These are phyloP conservation scores for Tetrahymena borealis DNA, from an alignment of 73 alveolate species.

Conservation along the genomic window DNA sequence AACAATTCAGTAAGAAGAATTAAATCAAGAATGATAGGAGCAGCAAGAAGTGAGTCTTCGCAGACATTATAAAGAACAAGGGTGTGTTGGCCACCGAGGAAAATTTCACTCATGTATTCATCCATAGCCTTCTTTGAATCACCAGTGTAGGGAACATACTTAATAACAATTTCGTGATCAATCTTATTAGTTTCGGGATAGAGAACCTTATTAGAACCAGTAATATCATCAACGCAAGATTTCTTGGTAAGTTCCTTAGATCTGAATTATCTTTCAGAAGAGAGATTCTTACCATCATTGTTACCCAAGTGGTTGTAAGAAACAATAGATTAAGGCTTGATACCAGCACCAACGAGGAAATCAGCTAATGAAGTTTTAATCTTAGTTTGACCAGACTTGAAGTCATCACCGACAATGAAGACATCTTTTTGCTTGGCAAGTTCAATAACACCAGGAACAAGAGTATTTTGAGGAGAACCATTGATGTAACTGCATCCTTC, in stretches of 20 bases:
- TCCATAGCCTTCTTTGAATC: conserved; percentile 95
- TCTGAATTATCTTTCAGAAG: conserved; percentile 78
- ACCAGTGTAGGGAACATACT: conserved; percentile 92
- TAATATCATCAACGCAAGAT: conserved; percentile 86
- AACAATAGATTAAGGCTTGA: conserved; percentile 55
- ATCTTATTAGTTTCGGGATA: conserved; percentile 80
- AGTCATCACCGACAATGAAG: conserved; percentile 81
- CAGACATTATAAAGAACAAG: conserved; percentile 85
- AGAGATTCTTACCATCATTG: conserved; percentile 92
- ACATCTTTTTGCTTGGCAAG: conserved; percentile 76
- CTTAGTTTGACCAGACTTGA: conserved; percentile 89
- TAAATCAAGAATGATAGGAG: conserved; percentile 86
- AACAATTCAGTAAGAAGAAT: conserved; percentile 78
- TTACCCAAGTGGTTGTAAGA: conserved; percentile 93
- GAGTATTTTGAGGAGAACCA: conserved; percentile 90
- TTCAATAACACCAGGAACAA: conserved; percentile 81
- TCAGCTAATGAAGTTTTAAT: conserved; percentile 83
- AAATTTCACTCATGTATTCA: conserved; percentile 86
- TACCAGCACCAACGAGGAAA: conserved; percentile 74
- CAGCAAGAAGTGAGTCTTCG: conserved; percentile 96
- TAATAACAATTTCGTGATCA: conserved; percentile 91
- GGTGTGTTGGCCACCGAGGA: conserved; percentile 87
- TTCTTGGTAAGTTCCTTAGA: conserved; percentile 89
- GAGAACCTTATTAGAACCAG: conserved; percentile 73
- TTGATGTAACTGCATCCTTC: conserved; percentile 81